phyloP scores from a whole-genome alignment of 306 rosid species.

The Trifolium fragiferum region DNA sequence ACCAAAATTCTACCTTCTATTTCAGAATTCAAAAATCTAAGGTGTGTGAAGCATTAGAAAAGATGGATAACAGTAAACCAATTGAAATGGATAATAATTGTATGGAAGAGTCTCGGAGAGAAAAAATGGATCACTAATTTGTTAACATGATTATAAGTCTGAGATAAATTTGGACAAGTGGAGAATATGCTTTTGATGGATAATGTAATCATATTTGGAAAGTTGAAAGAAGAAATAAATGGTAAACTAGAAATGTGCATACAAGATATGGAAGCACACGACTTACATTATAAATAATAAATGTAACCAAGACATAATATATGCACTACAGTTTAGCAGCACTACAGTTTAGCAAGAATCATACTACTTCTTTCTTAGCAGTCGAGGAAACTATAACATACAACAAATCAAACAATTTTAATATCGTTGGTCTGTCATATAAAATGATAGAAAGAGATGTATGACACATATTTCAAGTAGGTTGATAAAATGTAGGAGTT shows the following conservation, averaged over 20 bases:
- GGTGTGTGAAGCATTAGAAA: background rate
- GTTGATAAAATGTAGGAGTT: background rate
- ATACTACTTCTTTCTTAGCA: background rate
- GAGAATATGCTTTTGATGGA: too few relatives aligned
- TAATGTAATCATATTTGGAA: background rate
- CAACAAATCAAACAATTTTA: conserved; percentile 4
- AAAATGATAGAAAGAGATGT: background rate
- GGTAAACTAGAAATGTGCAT: background rate
- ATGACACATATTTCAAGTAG: background rate
- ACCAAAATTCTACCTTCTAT: background rate
- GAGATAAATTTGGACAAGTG: background rate
- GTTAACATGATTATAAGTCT: background rate
- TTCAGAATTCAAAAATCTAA: background rate
- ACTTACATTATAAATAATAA: background rate
- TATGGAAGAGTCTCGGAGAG: background rate
- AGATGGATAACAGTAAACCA: background rate
- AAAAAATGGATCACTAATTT: background rate
- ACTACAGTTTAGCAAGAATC: conserved; percentile 5
- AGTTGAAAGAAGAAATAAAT: conserved; percentile 2
- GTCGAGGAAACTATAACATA: background rate
- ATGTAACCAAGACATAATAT: too few relatives aligned
- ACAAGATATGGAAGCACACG: background rate
- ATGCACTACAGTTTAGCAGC: too few relatives aligned
- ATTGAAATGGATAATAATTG: background rate
- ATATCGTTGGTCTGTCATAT: background rate